These are phyloP conservation scores for Sporothrix inflata DNA, from an alignment of 2,329 filamentous ascomycete species.

Conservation along the genomic window DNA sequence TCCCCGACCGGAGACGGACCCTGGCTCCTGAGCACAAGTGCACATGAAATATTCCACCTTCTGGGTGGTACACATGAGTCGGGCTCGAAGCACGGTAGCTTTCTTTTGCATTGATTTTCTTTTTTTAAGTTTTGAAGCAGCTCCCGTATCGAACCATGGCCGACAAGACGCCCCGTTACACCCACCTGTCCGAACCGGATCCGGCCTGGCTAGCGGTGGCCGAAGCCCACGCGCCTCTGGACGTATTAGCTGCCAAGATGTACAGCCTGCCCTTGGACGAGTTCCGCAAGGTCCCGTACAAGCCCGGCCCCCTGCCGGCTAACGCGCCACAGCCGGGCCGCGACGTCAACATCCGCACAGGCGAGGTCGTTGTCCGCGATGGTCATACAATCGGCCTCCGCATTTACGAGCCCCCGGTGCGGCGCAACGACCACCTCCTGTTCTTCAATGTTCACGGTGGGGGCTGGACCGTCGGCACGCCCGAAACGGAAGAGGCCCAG, in stretches of 20 bases:
- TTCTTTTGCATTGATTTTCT: no score
- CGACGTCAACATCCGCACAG: slow-evolving; percentile 1
- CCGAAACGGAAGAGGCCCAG: slow-evolving; percentile 31
- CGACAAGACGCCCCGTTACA: background rate
- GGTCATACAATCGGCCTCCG: slow-evolving; percentile 12
- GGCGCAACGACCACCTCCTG: background rate
- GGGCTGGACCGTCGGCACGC: slow-evolving; percentile 32
- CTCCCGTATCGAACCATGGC: background rate
- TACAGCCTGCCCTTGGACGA: slow-evolving; percentile 24
- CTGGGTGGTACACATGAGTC: no score
- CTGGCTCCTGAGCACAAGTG: no score
- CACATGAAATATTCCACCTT: no score
- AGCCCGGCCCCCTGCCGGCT: slow-evolving; percentile 14
- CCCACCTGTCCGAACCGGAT: slow-evolving; percentile 11
- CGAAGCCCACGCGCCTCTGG: slow-evolving; percentile 17
- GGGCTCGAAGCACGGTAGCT: no score
- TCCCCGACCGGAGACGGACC: background rate
- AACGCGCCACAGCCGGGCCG: slow-evolving; percentile 3
- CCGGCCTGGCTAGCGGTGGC: slow-evolving; percentile 25
- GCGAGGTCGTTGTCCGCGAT: slow-evolving; percentile 15
- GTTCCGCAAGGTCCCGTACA: slow-evolving; percentile 30
- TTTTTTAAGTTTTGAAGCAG: no score
- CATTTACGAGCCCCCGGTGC: background rate
- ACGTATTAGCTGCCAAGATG: slow-evolving; percentile 1
- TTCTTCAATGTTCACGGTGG: slow-evolving; percentile 29